These are phyloP conservation scores for Trichoderma endophyticum DNA, from an alignment of 2,329 filamentous ascomycete species.

Conservation along the genomic window DNA sequence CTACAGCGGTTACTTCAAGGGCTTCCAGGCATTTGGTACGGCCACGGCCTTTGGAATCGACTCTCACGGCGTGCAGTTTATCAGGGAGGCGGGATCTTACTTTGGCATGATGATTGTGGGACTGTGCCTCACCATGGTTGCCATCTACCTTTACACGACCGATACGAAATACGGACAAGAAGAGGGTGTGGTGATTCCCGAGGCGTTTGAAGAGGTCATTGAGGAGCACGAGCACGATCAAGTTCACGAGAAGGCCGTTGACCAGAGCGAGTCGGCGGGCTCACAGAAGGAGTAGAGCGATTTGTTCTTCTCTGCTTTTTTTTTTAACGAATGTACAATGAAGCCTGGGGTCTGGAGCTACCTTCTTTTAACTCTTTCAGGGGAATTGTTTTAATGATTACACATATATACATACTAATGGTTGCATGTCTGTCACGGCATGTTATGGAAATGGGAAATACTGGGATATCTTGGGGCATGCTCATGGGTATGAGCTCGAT, in stretches of 20 bases:
- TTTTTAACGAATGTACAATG: neutral
- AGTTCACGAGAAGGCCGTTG: neutral
- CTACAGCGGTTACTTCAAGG: slow-evolving; percentile 20
- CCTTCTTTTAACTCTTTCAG: neutral
- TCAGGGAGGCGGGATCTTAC: slow-evolving; percentile 7
- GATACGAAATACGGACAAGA: slow-evolving; percentile 14
- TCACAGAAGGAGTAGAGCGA: slow-evolving; percentile 3
- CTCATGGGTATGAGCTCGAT: neutral
- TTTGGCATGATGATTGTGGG: slow-evolving; percentile 17
- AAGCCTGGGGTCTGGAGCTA: neutral
- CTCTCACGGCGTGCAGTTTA: slow-evolving; percentile 13
- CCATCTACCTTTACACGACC: slow-evolving; percentile 10
- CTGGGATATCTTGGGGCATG: neutral
- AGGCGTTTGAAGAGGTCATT: slow-evolving; percentile 3
- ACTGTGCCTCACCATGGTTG: slow-evolving; percentile 1
- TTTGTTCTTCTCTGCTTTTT: neutral
- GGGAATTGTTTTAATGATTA: neutral
- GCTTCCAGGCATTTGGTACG: slow-evolving; percentile 17
- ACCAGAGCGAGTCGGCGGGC: neutral
- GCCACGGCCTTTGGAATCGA: slow-evolving; percentile 18
- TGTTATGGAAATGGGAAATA: neutral
- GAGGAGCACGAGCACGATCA: neutral
- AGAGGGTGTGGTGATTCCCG: slow-evolving; percentile 16
- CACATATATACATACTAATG: neutral
- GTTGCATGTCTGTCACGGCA: neutral